phyloP scores from a whole-genome alignment of 2,329 filamentous ascomycete species.

The Ophiostoma himal-ulmi region DNA sequence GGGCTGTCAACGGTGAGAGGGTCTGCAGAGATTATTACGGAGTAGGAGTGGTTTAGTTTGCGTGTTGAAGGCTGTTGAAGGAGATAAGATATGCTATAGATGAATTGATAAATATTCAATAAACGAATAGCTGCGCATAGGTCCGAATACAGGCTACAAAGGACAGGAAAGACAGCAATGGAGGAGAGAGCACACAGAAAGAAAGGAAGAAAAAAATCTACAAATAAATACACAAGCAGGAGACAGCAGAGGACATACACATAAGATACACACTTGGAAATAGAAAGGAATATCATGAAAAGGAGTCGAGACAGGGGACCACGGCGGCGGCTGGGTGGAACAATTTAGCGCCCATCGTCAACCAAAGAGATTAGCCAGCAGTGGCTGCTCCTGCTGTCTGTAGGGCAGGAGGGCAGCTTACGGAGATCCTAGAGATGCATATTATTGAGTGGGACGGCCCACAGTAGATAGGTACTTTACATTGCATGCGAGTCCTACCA shows the following conservation, averaged over 20 bases:
- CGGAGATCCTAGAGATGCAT: neutral
- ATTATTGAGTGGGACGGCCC: slow-evolving; percentile 10
- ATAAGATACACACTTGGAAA: neutral
- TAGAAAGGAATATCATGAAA: neutral
- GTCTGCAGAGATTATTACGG: slow-evolving; percentile 6
- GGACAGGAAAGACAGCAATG: neutral
- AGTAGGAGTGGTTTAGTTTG: neutral
- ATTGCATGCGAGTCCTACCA: too few species aligned
- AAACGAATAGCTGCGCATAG: too few species aligned
- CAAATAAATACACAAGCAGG: neutral
- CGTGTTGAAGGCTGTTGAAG: neutral
- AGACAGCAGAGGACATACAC: neutral
- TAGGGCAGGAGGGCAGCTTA: neutral
- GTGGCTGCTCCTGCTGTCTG: neutral
- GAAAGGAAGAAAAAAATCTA: neutral
- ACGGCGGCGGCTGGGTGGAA: slow-evolving; percentile 1
- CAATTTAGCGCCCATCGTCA: slow-evolving; percentile 12
- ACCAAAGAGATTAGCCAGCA: slow-evolving; percentile 12
- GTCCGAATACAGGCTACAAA: too few species aligned
- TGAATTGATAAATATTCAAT: too few species aligned
- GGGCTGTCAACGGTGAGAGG: slow-evolving; percentile 1
- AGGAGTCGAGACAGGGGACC: slow-evolving; percentile 8
- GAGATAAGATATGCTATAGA: too few species aligned
- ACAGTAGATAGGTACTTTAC: neutral
- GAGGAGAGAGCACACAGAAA: neutral